Evolutionary conservation across 1,284 basidiomycete species (phyloP).

Genomic region (Porodaedalea pini): DNA sequence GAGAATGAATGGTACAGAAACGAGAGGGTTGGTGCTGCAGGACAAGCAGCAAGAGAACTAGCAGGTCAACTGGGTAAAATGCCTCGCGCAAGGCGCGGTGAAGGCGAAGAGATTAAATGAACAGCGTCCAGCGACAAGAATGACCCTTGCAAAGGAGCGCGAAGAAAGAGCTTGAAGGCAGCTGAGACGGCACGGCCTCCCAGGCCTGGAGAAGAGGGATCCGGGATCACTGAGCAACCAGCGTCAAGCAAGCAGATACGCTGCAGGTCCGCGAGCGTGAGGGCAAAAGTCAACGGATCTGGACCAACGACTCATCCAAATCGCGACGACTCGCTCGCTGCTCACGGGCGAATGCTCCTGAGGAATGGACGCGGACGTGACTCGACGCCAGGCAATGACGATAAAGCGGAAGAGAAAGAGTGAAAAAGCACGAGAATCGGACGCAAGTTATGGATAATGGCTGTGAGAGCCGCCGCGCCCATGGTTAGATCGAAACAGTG

Average conservation of each 20-base stretch:
- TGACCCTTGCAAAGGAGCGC: constrained; percentile 4
- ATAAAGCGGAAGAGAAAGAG: not conserved
- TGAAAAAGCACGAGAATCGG: not conserved
- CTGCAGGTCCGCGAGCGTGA: not conserved
- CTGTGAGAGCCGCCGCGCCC: not conserved
- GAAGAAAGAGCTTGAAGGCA: constrained; percentile 8
- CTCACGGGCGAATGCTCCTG: not conserved
- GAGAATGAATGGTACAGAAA: constrained; percentile 10
- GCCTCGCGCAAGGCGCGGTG: not conserved
- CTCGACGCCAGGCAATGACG: not conserved
- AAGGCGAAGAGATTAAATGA: constrained; percentile 7
- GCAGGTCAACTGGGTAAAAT: constrained; percentile 4
- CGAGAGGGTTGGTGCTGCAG: not conserved
- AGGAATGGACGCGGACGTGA: not conserved
- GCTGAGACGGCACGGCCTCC: constrained; percentile 17
- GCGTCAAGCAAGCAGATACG: constrained; percentile 4
- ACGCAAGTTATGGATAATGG: not conserved
- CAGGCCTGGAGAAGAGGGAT: constrained; percentile 8
- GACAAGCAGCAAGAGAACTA: not conserved
- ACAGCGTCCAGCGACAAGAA: not conserved
- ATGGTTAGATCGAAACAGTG: constrained; percentile 1
- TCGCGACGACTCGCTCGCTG: not conserved
- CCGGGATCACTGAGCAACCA: constrained; percentile 13
- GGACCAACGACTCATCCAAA: constrained; percentile 3
- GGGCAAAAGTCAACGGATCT: not conserved